Conservation (phyloP, 768 basidiomycete species). For the Mycena maculata region DNA sequence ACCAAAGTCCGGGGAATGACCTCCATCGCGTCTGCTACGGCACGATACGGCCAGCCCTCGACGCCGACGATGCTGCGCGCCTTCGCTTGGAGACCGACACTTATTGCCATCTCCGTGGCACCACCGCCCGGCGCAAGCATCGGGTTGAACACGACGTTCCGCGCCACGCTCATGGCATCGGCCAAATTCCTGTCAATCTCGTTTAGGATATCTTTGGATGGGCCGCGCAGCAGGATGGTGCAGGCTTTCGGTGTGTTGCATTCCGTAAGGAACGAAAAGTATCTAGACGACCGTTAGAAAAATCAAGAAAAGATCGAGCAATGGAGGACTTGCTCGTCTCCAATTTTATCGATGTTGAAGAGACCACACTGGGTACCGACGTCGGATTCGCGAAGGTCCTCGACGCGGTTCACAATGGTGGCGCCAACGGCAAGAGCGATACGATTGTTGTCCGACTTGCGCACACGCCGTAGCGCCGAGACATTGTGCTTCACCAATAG, state of each 20-base stretch:
- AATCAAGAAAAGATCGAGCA: conserved; percentile 38
- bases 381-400: conserved; percentile 92
- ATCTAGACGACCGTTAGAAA: conserved; percentile 57
- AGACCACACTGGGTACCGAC: conserved; percentile 94
- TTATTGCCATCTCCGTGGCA: conserved; percentile 98
- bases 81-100: conserved; percentile 84
- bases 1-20: conserved; percentile 95
- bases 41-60: conserved; percentile 90
- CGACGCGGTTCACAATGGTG: conserved; percentile 96
- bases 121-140: conserved; percentile 94
- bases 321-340: conserved; percentile 77
- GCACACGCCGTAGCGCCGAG: conserved; percentile 95
- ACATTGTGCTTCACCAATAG: conserved; percentile 88
- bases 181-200: conserved; percentile 98
- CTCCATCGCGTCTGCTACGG: conserved; percentile 96
- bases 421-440: conserved; percentile 96
- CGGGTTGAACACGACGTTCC: conserved; percentile 97
- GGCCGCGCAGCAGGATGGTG: conserved; percentile 96
- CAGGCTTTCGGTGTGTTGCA: conserved; percentile 94
- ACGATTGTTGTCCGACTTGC: conserved; percentile 99
- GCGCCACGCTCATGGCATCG: conserved; percentile 97
- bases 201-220: conserved; percentile 97
- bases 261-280: conserved; percentile 97
- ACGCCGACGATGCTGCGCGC: conserved; percentile 87
- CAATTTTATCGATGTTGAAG: conserved; percentile 97